Evolutionary conservation across 2,329 filamentous ascomycete genomes (phyloP).

Genomic region (Calycina herbarum): DNA sequence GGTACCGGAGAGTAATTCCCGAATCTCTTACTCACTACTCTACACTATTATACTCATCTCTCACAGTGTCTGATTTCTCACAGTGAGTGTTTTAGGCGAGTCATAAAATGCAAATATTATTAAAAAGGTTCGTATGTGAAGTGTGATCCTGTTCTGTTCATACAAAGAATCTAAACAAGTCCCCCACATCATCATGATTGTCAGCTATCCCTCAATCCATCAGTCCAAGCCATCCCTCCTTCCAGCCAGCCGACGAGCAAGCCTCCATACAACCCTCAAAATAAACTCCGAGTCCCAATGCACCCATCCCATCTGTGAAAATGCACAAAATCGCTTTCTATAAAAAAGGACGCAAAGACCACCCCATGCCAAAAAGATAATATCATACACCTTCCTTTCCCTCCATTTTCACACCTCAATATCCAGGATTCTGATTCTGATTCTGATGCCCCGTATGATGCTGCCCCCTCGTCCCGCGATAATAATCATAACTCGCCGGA

Average conservation of each 20-base stretch:
- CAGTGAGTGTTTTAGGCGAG: no score
- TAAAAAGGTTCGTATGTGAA: no score
- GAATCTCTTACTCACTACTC: no score
- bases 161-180: no score
- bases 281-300: constrained; percentile 2
- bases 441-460: neutral
- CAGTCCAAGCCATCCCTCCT: neutral
- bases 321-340: neutral
- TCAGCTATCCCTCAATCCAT: neutral
- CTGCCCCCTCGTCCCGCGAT: constrained; percentile 29
- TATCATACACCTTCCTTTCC: neutral
- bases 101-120: no score
- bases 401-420: neutral
- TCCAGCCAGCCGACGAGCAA: neutral
- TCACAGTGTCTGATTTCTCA: no score
- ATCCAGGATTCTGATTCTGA: neutral
- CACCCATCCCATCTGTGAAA: neutral
- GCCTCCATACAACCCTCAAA: neutral
- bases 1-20: no score
- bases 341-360: neutral
- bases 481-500: constrained; percentile 38
- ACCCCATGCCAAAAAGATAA: neutral
- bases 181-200: no score
- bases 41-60: no score
- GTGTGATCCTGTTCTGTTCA: no score